Percentiles rank a stretch among this genome's conserved stretches.
Evolutionary conservation across 2,329 filamentous ascomycete genomes (phyloP).

Genomic region (Pleomassaria siparia): DNA sequence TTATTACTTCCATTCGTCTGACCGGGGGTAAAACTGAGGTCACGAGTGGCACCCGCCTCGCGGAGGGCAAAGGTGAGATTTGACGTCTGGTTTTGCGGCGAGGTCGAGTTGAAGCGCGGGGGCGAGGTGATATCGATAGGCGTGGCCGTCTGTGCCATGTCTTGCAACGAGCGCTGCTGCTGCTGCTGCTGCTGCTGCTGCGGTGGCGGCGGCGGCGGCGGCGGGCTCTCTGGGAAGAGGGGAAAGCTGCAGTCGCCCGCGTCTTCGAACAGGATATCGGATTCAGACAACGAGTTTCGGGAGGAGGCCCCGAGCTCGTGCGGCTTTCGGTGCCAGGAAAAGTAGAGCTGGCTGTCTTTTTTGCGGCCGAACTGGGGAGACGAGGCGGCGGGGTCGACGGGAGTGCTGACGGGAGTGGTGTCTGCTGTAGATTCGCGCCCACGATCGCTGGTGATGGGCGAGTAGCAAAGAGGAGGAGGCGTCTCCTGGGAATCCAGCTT

Average conservation of each 20-base stretch:
- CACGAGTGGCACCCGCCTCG: constrained; percentile 44
- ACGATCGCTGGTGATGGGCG: constrained; percentile 50
- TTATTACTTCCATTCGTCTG: constrained; percentile 42
- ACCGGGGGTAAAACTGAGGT: constrained; percentile 41
- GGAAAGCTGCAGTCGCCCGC: constrained; percentile 45
- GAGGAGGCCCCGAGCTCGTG: constrained; percentile 33
- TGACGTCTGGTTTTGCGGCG: constrained; percentile 63
- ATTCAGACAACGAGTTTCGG: constrained; percentile 28
- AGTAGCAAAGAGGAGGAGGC: constrained; percentile 55
- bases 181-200: constrained; percentile 6
- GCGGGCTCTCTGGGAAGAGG: constrained; percentile 40
- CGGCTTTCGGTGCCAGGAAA: constrained; percentile 50
- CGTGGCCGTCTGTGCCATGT: constrained; percentile 56
- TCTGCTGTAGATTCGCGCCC: constrained; percentile 55
- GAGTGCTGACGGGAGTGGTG: constrained; percentile 52
- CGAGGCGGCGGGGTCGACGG: constrained; percentile 40
- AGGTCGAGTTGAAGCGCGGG: constrained; percentile 58
- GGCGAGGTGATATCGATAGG: constrained; percentile 63
- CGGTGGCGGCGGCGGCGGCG: constrained; percentile 13
- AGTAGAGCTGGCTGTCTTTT: constrained; percentile 46
- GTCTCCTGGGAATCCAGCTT: constrained; percentile 59
- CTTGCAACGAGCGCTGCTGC: constrained; percentile 23
- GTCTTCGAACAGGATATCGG: constrained; percentile 45
- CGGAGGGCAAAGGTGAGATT: constrained; percentile 65
- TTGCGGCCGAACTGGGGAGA: constrained; percentile 46